phyloP scores from a whole-genome alignment of 106 monocot genomes.

The Acorus gramineus region DNA sequence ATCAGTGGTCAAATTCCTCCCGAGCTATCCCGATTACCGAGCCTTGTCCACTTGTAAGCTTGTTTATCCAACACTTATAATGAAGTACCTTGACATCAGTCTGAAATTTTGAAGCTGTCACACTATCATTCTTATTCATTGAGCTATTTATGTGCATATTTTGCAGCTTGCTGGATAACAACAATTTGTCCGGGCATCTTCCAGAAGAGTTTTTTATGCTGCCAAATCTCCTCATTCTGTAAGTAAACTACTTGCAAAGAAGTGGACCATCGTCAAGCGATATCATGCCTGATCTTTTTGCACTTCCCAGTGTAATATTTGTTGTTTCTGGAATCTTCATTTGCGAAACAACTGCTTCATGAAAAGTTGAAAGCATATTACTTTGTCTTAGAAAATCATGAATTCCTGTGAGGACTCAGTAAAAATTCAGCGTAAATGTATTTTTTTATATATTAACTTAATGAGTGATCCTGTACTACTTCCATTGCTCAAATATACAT shows the following conservation, averaged over 20 bases:
- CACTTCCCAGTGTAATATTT: too few species aligned
- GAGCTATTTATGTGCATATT: neutral
- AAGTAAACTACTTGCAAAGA: neutral
- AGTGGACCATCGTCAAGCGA: neutral
- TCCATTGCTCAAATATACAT: too few species aligned
- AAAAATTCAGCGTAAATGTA: too few species aligned
- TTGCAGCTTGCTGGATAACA: constrained; percentile 1
- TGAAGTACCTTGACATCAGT: neutral
- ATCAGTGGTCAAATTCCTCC: constrained; percentile 1
- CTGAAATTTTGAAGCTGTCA: neutral
- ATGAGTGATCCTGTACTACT: too few species aligned
- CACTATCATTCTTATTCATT: neutral
- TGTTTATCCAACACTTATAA: neutral
- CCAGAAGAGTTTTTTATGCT: neutral
- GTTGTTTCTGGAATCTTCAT: too few species aligned
- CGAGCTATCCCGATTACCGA: neutral
- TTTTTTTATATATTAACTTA: too few species aligned
- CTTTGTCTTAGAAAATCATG: too few species aligned
- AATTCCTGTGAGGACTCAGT: too few species aligned
- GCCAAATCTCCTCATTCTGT: neutral
- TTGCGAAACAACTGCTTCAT: too few species aligned
- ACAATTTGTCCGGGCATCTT: constrained; percentile 4
- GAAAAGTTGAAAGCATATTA: too few species aligned
- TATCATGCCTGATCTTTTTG: neutral
- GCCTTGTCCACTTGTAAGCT: constrained; percentile 2